Evolutionary conservation across 306 rosid genomes (phyloP).

Genomic region (Acacia acuminata): DNA sequence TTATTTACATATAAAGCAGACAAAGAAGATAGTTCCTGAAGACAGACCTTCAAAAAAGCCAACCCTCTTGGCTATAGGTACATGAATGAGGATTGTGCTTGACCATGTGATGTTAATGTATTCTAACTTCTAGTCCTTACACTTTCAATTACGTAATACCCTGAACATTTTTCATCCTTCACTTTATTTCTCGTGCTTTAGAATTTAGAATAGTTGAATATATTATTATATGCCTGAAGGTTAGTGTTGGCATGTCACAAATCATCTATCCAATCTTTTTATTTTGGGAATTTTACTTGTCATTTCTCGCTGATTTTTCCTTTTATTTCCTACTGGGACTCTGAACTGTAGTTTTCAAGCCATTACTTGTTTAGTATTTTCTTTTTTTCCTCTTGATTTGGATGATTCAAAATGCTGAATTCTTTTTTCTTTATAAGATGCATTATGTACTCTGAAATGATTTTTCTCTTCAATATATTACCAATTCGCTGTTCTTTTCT

Average conservation of each 20-base stretch:
- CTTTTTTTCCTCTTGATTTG: not conserved
- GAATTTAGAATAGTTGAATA: not conserved
- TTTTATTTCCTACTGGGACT: not conserved
- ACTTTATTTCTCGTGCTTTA: not conserved
- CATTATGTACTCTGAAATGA: not conserved
- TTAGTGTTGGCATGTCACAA: not conserved
- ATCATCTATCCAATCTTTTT: not conserved
- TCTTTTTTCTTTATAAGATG: not conserved
- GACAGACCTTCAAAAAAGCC: conserved; percentile 74
- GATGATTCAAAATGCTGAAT: not conserved
- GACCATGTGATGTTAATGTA: not conserved
- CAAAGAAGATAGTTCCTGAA: conserved; percentile 55
- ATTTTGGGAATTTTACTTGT: not conserved
- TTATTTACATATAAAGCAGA: conserved; percentile 65
- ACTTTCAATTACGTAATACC: not conserved
- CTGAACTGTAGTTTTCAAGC: not conserved
- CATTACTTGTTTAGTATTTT: not conserved
- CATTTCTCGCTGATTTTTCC: not conserved
- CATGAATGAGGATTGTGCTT: not conserved
- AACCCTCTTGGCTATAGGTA: conserved; percentile 69
- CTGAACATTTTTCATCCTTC: not conserved
- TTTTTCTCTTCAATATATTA: not conserved
- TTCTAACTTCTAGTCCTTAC: not conserved
- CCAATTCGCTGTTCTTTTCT: conserved; percentile 6
- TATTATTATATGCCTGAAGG: not conserved